phyloP scores from a whole-genome alignment of 2,329 filamentous ascomycete genomes.

The Apiospora malaysiana region DNA sequence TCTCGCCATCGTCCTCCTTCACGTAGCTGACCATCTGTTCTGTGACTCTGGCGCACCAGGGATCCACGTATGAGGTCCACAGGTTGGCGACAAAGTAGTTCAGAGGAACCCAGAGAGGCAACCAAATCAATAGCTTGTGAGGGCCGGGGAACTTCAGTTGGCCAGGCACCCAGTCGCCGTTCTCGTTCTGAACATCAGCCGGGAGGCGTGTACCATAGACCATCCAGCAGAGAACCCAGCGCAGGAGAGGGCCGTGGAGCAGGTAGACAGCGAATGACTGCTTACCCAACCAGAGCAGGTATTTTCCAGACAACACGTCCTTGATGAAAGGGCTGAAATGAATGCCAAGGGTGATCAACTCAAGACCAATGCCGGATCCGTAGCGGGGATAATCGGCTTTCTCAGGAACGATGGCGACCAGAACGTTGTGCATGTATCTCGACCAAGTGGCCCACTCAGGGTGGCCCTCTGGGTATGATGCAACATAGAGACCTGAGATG shows the following conservation, averaged over 20 bases:
- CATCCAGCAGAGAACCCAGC: conserved; percentile 65
- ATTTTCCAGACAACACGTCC: conserved; percentile 57
- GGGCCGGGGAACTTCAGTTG: conserved; percentile 45
- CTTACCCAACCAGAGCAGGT: conserved; percentile 66
- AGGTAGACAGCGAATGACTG: conserved; percentile 70
- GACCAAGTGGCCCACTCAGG: conserved; percentile 62
- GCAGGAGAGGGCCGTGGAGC: conserved; percentile 65
- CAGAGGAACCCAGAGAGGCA: conserved; percentile 53
- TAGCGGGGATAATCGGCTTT: conserved; percentile 53
- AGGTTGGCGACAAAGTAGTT: conserved; percentile 52
- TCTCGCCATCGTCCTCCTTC: conserved; percentile 28
- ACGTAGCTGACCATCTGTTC: conserved; percentile 43
- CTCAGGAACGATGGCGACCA: conserved; percentile 51
- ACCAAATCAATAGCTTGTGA: conserved; percentile 43
- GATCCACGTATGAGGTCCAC: conserved; percentile 62
- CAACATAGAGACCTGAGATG: conserved; percentile 59
- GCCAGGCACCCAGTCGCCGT: conserved; percentile 43
- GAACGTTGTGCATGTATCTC: conserved; percentile 46
- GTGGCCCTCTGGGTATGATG: conserved; percentile 64
- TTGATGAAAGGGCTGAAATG: conserved; percentile 49
- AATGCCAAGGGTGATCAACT: conserved; percentile 40
- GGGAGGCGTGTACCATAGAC: conserved; percentile 54
- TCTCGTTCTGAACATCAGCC: conserved; percentile 42
- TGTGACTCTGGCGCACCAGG: conserved; percentile 53
- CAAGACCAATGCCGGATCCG: conserved; percentile 43